Conservation (phyloP, 176 grass and related monocot genomes). For the Lolium perenne region DNA sequence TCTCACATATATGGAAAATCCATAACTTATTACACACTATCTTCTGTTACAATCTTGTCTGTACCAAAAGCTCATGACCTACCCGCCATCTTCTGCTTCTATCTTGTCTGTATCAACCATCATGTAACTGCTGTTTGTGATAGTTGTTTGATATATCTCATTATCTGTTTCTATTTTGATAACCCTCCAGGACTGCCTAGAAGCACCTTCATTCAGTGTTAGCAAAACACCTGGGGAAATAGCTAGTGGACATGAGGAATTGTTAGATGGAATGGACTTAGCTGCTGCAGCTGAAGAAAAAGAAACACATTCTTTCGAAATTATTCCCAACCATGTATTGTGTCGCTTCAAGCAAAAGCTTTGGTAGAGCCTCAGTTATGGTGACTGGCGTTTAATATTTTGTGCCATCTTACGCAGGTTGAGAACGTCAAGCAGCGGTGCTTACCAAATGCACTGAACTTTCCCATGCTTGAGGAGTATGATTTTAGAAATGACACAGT, state of each 20-base stretch:
- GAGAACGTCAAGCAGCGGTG: slow-evolving; percentile 89
- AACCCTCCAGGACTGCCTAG: slow-evolving; percentile 70
- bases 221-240: slow-evolving; percentile 74
- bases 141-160: neutral
- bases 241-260: slow-evolving; percentile 69
- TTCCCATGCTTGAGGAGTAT: slow-evolving; percentile 92
- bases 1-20: neutral
- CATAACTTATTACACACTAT: neutral
- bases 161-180: slow-evolving; percentile 6
- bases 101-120: slow-evolving; percentile 17
- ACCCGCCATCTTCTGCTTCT: slow-evolving; percentile 10
- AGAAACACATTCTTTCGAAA: slow-evolving; percentile 90
- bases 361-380: neutral
- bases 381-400: slow-evolving; percentile 35
- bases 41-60: neutral
- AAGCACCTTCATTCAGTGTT: slow-evolving; percentile 60
- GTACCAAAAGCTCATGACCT: slow-evolving; percentile 13
- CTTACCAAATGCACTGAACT: slow-evolving; percentile 91
- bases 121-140: neutral
- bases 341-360: slow-evolving; percentile 27
- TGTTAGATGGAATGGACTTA: slow-evolving; percentile 75
- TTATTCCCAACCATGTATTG: slow-evolving; percentile 73
- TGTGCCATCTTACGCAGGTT: slow-evolving; percentile 56
- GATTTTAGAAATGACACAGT: slow-evolving; percentile 96
- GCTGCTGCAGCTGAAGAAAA: slow-evolving; percentile 91